A percentile compares a stretch with the other conserved stretches of the same genome.
These are phyloP conservation scores for Physcomitrium patens DNA, from an alignment of 225 moss, liverwort and hornwort species.

Conservation along the genomic window DNA sequence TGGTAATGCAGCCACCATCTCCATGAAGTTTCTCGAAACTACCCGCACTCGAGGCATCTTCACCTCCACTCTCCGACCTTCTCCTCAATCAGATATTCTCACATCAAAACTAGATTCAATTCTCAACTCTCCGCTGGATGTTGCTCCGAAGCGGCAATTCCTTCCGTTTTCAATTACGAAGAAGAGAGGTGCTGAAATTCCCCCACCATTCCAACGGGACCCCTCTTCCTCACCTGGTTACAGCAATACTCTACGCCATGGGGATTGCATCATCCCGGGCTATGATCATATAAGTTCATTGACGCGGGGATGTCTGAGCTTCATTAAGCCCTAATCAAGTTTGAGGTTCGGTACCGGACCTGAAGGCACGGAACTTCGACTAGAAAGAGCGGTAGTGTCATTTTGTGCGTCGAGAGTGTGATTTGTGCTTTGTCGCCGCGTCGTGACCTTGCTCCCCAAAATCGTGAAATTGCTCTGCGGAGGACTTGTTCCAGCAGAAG, in stretches of 20 bases:
- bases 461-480: not conserved
- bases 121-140: slow-evolving; percentile 16
- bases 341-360: not conserved
- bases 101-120: not conserved
- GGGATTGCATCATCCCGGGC: not conserved
- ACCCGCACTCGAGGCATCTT: slow-evolving; percentile 81
- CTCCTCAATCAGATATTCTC: not conserved
- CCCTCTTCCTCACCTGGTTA: not conserved
- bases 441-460: not conserved
- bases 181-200: not conserved
- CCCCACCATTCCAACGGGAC: not conserved
- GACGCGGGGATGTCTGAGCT: not conserved
- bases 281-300: not conserved
- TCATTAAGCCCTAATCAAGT: not conserved
- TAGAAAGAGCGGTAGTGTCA: not conserved
- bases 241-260: not conserved
- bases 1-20: slow-evolving; percentile 89
- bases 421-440: not conserved
- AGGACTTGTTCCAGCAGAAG: not conserved
- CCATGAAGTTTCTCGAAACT: slow-evolving; percentile 85
- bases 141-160: not conserved
- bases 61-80: slow-evolving; percentile 10
- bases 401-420: not conserved
- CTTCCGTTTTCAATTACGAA: not conserved
- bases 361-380: not conserved